phyloP scores from a whole-genome alignment of 441 rosid species.

The Adansonia madagascariensis region DNA sequence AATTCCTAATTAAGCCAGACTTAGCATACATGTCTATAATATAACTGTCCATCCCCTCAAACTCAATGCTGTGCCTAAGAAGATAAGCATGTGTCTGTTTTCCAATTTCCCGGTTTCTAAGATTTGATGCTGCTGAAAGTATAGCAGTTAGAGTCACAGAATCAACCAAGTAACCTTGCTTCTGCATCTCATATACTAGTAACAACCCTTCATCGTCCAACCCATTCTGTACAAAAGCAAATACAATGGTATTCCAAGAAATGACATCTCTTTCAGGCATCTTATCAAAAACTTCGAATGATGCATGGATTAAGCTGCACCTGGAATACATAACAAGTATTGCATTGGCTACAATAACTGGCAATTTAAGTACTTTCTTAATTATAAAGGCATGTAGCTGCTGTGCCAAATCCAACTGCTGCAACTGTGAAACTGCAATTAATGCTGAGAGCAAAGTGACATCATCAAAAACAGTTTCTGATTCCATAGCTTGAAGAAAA shows the following conservation, averaged over 20 bases:
- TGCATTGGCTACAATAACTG: slow-evolving; percentile 59
- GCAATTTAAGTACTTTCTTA: slow-evolving; percentile 54
- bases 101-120: slow-evolving; percentile 63
- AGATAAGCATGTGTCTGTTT: slow-evolving; percentile 83
- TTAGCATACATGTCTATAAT: slow-evolving; percentile 87
- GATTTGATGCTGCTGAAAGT: slow-evolving; percentile 89
- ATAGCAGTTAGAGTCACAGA: slow-evolving; percentile 71
- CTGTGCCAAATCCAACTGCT: slow-evolving; percentile 53
- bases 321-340: slow-evolving; percentile 80
- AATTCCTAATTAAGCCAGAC: slow-evolving; percentile 62
- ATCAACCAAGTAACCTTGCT: slow-evolving; percentile 63
- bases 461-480: slow-evolving; percentile 55
- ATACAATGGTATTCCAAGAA: slow-evolving; percentile 85
- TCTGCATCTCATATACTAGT: slow-evolving; percentile 84
- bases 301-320: slow-evolving; percentile 59
- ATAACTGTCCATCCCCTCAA: slow-evolving; percentile 81
- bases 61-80: slow-evolving; percentile 60
- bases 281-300: slow-evolving; percentile 63
- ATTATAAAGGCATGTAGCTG: slow-evolving; percentile 70
- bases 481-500: slow-evolving; percentile 55
- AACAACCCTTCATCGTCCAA: slow-evolving; percentile 81
- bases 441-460: slow-evolving; percentile 67
- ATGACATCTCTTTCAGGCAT: slow-evolving; percentile 76
- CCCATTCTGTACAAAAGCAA: slow-evolving; percentile 81
- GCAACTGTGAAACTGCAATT: slow-evolving; percentile 72